Evolutionary conservation across 768 basidiomycete species (phyloP), one percentile per base, ranked within the genome.

Genomic region (Lactarius sp.): DNA sequence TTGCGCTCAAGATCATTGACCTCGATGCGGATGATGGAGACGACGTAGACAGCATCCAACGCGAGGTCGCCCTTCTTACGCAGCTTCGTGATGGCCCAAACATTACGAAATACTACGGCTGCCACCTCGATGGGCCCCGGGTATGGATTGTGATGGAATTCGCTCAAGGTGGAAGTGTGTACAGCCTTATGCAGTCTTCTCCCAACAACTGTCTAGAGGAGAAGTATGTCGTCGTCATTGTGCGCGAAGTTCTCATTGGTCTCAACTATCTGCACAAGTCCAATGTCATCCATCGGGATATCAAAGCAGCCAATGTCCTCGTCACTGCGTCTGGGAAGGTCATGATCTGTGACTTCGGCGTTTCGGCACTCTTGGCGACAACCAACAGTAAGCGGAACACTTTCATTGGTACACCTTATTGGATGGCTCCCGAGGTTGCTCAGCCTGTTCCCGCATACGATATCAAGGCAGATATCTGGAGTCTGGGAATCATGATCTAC

Each of bases 91-190:
- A 93, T 62, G 91, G 90, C 0, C 87, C 91, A 34, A 95, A 95
- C 72, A 85, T 97, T 70, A 98, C 92, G 27, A 84, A 92, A 70
- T 99, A 99, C 78, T 97, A 87, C 75, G 96, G 94, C n/a, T 97
- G 94, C 76, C 88, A 91, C 76, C 82, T 97, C 72, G 90, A 96
- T 71, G 95, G 94, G 0, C 91, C 94, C 34, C 90, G 92, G 54
- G 93, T 99, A 10, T 99, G 97, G 95, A 98, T 99, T 69, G 92
- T 88, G 42, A 99, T 99, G 97, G 97, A 99, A 73, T 87, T 87
- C 70, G 97, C 97, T 8, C 87, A 94, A 66, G 96, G 96, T 6
- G 97, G 97, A 7, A 95, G 92, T 71, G 92, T 98, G 6, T 80
- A 92, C 52, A 90, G 93, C 2, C 80, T 99, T 69, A 94, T 97